A percentile compares a stretch with the other conserved stretches of the same genome.
These are phyloP conservation scores for Sphagnum magellanicum DNA, from an alignment of 228 moss, liverwort and hornwort species.

Conservation along the genomic window DNA sequence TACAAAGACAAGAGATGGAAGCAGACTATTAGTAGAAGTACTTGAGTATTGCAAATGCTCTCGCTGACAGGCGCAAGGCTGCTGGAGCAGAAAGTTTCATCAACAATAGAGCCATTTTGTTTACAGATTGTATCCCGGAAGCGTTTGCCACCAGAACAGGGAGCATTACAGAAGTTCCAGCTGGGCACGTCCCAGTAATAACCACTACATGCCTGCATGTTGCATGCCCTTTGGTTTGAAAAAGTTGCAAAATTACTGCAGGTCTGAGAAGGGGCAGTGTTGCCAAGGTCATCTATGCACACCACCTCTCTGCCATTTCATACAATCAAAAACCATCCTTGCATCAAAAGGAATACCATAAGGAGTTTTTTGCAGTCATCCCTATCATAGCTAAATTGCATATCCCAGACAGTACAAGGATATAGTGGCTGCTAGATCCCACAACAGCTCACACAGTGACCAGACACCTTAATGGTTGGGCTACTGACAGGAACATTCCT, in stretches of 20 bases:
- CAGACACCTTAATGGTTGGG: too few relatives aligned
- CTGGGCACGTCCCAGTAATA: slow-evolving; percentile 47
- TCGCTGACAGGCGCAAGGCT: slow-evolving; percentile 14
- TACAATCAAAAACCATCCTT: too few relatives aligned
- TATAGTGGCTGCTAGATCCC: too few relatives aligned
- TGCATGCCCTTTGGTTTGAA: slow-evolving; percentile 22
- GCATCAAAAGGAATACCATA: too few relatives aligned
- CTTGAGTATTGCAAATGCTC: slow-evolving; percentile 61
- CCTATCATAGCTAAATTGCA: too few relatives aligned
- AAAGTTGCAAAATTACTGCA: slow-evolving; percentile 19
- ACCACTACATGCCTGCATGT: slow-evolving; percentile 31
- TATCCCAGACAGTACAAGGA: too few relatives aligned
- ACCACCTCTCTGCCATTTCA: slow-evolving; percentile 26
- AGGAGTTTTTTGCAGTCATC: too few relatives aligned
- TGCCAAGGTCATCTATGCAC: slow-evolving; percentile 70
- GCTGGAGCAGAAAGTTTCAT: slow-evolving; percentile 17
- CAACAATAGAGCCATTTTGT: slow-evolving; percentile 26
- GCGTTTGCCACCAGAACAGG: slow-evolving; percentile 52
- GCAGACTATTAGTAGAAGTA: slow-evolving; percentile 7
- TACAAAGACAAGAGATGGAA: background rate
- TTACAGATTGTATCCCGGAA: slow-evolving; percentile 39
- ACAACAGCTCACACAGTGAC: too few relatives aligned
- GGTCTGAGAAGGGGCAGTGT: slow-evolving; percentile 39
- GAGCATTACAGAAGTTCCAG: slow-evolving; percentile 85
- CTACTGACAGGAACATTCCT: too few relatives aligned